These are phyloP conservation scores for Pachyrhizus erosus DNA, from an alignment of 306 rosid genomes.

Conservation along the genomic window DNA sequence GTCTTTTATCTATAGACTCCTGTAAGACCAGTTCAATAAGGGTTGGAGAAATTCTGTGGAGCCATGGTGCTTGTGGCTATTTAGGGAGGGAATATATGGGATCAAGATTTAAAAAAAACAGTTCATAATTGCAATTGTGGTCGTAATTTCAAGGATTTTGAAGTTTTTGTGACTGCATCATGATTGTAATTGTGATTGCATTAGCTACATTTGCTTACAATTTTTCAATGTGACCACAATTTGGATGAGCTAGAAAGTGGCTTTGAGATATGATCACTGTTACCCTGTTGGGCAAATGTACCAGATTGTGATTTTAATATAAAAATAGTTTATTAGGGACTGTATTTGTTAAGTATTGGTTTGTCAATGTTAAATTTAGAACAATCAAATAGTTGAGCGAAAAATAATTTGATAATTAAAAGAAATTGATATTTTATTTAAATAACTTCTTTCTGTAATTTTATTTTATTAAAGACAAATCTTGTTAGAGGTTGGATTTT, in stretches of 20 bases:
- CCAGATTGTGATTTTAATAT: not conserved
- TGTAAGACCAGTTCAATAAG: not conserved
- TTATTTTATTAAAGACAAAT: not conserved
- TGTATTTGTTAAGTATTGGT: not conserved
- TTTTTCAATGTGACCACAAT: not conserved
- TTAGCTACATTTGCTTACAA: not conserved
- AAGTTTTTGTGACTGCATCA: not conserved
- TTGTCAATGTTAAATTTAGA: not conserved
- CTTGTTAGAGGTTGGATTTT: not conserved
- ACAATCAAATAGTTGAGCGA: not conserved
- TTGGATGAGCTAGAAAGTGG: not conserved
- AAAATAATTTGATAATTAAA: not conserved
- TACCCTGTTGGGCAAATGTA: not conserved
- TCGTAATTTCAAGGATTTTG: not conserved
- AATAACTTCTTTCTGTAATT: not conserved
- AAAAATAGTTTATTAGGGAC: not conserved
- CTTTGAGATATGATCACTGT: not conserved
- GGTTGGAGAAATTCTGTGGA: not conserved
- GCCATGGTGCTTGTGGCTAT: conserved; percentile 8
- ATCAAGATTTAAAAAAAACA: not conserved
- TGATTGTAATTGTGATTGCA: not conserved
- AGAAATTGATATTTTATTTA: not conserved
- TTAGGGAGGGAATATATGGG: not conserved
- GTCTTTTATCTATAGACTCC: not conserved
- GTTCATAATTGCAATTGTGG: not conserved